Percentiles rank a stretch among this genome's conserved stretches.
phyloP scores from a whole-genome alignment of 192 early-diverging fungal species.

The Coemansia guatemalensis region DNA sequence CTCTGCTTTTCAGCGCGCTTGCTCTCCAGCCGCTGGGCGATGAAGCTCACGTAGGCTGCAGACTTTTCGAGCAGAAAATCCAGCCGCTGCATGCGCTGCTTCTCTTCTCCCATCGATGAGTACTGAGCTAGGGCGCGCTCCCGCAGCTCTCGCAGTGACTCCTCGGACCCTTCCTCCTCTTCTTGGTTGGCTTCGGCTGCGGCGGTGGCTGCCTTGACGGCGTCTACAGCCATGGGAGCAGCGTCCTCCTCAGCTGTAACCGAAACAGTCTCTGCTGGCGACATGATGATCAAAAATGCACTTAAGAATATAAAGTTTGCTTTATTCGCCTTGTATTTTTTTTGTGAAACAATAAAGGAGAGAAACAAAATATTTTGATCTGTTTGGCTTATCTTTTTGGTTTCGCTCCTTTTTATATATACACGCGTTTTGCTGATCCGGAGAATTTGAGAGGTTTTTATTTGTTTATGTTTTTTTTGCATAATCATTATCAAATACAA shows the following conservation, averaged over 20 bases:
- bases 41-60: conserved; percentile 74
- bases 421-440: no score
- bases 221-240: not conserved
- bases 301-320: no score
- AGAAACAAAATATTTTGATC: no score
- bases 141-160: conserved; percentile 37
- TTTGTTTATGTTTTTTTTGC: no score
- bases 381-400: no score
- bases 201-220: not conserved
- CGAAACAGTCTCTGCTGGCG: no score
- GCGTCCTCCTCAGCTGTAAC: not conserved
- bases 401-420: no score
- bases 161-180: conserved; percentile 12
- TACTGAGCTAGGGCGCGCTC: conserved; percentile 66
- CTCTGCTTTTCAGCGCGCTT: conserved; percentile 69
- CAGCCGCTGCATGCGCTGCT: conserved; percentile 70
- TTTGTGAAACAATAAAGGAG: no score
- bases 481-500: no score
- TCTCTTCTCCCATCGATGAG: conserved; percentile 55
- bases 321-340: no score
- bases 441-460: no score
- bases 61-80: conserved; percentile 82
- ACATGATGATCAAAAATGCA: no score
- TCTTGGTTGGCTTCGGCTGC: conserved; percentile 5
- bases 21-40: conserved; percentile 72